Conservation (phyloP, 805 yeast genomes). For the Metschnikowia rubicola region DNA sequence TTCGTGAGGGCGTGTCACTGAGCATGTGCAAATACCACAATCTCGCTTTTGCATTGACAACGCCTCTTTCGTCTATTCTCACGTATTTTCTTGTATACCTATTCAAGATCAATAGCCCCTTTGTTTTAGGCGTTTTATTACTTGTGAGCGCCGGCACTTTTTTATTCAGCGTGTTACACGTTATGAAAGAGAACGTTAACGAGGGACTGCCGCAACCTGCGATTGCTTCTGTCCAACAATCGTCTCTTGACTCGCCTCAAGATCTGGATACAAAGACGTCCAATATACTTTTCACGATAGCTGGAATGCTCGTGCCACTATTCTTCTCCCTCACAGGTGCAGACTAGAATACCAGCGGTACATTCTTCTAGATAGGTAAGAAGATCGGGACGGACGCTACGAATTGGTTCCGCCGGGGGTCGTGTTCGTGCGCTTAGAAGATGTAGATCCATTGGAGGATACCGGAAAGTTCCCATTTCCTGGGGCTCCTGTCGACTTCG, state of each 20-base stretch:
- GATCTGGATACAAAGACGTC: not conserved
- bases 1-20: slow-evolving; percentile 33
- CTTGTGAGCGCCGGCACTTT: slow-evolving; percentile 72
- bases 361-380: not conserved
- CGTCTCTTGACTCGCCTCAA: slow-evolving; percentile 4
- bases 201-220: not conserved
- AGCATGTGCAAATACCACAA: slow-evolving; percentile 44
- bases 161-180: slow-evolving; percentile 65
- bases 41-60: slow-evolving; percentile 45
- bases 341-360: not conserved
- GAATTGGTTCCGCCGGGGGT: not conserved
- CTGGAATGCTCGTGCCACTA: slow-evolving; percentile 14
- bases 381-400: not conserved
- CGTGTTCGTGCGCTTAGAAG: not conserved
- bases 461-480: not conserved
- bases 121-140: slow-evolving; percentile 52
- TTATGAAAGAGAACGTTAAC: slow-evolving; percentile 39
- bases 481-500: slow-evolving; percentile 2
- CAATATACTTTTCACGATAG: slow-evolving; percentile 6
- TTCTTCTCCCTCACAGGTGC: slow-evolving; percentile 13
- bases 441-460: not conserved
- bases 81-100: slow-evolving; percentile 42
- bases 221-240: slow-evolving; percentile 10
- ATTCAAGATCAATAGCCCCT: slow-evolving; percentile 27
- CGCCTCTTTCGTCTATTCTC: slow-evolving; percentile 57